Base-by-base conservation (phyloP, 169 alveolate species). In the Cryptosporidium sp. region DNA sequence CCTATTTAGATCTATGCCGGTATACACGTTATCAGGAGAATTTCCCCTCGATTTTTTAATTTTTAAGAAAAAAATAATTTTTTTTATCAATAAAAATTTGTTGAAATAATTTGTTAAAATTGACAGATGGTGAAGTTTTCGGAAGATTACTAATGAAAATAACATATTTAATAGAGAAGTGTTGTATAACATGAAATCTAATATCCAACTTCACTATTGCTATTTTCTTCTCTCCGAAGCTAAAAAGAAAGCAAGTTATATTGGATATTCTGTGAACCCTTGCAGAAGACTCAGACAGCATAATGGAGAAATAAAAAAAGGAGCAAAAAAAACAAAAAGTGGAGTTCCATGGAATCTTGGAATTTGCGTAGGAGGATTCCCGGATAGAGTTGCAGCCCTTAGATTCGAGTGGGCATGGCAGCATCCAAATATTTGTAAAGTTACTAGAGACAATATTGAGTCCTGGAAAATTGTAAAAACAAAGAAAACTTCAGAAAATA, bases 401-500 rank as follows among this genome's bases (percentile, higher is more conserved):
- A 93, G 93, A 65, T 94, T 94, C 60, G 96, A 94, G 73, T 94
- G 93, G 92, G 95, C 95, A 14, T 94, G 96, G 96, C 96, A 94
- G 56, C 93, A 94, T 67, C 96, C 96, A 10, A 60, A 80, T 48
- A 80, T 80, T 29, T 80, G 89, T 29, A 58, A 58, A 31, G 65
- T 62, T 37, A 80, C 89, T 7, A 60, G 89, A 45, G 73, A 37
- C 3, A n/a, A 51, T n/a, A 80, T 80, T 16, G 70, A 18, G 26
- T 39, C 75, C 16, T 80, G 89, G 89, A 65, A 39, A 48, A 80
- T 80, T 8, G 68, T 45, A n/a, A 80, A 60, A 51, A 16, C 37
- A 18, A 56, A 53, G 60, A 61, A 5, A n/a, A 61, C 45, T 5
- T 23, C 89, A 33, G 75, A 65, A 0, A 51, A 61, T 3, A 73